Conservation (phyloP, 441 rosid genomes). For the Geranium incanum region DNA sequence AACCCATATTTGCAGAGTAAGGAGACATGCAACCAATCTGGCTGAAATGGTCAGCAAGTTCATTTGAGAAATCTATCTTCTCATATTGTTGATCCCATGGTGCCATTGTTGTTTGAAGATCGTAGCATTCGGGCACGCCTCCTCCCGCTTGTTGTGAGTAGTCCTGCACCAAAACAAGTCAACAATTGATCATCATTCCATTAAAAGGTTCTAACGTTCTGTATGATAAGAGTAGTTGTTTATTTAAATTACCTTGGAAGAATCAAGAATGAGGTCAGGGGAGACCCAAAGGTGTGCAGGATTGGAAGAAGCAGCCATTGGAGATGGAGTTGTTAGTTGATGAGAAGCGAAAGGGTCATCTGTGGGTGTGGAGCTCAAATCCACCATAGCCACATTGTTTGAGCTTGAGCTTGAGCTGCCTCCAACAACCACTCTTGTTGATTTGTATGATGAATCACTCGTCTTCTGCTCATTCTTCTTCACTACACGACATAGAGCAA, state of each 20-base stretch:
- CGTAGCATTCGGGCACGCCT: constrained; percentile 14
- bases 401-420: background rate
- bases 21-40: constrained; percentile 19
- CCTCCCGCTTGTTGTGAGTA: constrained; percentile 30
- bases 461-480: constrained; percentile 45
- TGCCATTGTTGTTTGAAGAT: constrained; percentile 8
- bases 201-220: background rate
- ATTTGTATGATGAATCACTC: constrained; percentile 23
- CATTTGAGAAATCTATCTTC: constrained; percentile 37
- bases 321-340: background rate
- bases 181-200: background rate
- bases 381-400: constrained; percentile 21
- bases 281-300: constrained; percentile 43
- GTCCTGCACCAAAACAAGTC: background rate
- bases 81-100: constrained; percentile 30
- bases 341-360: background rate
- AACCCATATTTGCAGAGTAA: constrained; percentile 19
- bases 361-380: constrained; percentile 23
- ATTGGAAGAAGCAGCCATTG: constrained; percentile 11
- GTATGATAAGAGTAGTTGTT: no score
- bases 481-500: constrained; percentile 64
- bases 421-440: constrained; percentile 25
- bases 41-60: constrained; percentile 33
- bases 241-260: constrained; percentile 44
- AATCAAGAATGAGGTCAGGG: constrained; percentile 56